Percentiles rank a stretch among this genome's conserved stretches.
phyloP scores from a whole-genome alignment of 371 early-diverging fungal genomes.

The Mortierella sp. region DNA sequence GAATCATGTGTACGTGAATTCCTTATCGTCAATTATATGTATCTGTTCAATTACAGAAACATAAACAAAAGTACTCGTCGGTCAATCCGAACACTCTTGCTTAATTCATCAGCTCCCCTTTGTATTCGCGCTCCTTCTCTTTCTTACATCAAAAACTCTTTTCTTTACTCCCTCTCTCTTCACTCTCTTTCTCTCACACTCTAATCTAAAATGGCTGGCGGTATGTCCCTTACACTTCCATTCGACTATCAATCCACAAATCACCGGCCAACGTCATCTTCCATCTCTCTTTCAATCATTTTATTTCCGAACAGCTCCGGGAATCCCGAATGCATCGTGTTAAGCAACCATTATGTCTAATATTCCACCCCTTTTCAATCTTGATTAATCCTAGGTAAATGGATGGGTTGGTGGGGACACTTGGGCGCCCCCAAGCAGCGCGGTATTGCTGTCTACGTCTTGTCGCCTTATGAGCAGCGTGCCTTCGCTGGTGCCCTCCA shows the following conservation, averaged over 20 bases:
- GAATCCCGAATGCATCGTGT: background rate
- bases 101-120: background rate
- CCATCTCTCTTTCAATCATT: background rate
- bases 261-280: no score
- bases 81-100: background rate
- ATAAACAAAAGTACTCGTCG: background rate
- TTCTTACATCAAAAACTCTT: background rate
- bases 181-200: background rate
- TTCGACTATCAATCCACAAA: no score
- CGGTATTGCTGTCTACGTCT: slow-evolving; percentile 79
- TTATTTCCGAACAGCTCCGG: slow-evolving; percentile 1
- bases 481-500: slow-evolving; percentile 80
- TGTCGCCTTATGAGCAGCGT: slow-evolving; percentile 86
- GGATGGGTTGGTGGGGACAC: slow-evolving; percentile 80
- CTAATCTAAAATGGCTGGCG: slow-evolving; percentile 1
- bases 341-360: background rate
- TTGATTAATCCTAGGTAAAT: slow-evolving; percentile 42
- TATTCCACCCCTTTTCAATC: background rate
- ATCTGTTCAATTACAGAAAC: background rate
- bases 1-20: background rate
- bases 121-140: background rate
- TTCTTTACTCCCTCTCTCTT: background rate
- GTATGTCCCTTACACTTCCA: background rate
- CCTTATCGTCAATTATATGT: background rate
- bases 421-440: slow-evolving; percentile 82